Conservation (phyloP, 2,329 filamentous ascomycete species). For the Phaeophleospora eucalypticola region DNA sequence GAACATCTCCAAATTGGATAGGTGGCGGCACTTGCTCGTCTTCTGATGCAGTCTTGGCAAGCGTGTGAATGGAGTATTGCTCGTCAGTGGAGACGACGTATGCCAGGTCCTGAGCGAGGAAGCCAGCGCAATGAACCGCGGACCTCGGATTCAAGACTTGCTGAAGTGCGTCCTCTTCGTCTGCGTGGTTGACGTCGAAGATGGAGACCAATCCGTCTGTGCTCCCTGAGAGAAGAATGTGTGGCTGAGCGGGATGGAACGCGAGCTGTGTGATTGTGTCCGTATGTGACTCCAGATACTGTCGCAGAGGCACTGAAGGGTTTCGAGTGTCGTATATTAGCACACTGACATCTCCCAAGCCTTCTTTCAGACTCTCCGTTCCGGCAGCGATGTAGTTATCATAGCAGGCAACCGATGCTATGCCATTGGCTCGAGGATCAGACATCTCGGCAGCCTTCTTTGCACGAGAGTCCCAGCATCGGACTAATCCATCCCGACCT, state of each 20-base stretch:
- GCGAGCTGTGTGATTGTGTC: constrained; percentile 58
- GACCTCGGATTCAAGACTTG: constrained; percentile 75
- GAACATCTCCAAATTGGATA: constrained; percentile 65
- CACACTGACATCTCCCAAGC: constrained; percentile 37
- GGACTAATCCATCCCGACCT: constrained; percentile 65
- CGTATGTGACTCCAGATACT: constrained; percentile 46
- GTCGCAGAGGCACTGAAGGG: constrained; percentile 33
- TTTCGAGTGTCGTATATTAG: constrained; percentile 41
- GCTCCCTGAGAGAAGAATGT: constrained; percentile 68
- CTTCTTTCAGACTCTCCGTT: constrained; percentile 54
- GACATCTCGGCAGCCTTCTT: constrained; percentile 20
- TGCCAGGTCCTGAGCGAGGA: constrained; percentile 61
- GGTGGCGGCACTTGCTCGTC: constrained; percentile 45
- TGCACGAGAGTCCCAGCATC: constrained; percentile 24
- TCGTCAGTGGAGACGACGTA: constrained; percentile 76
- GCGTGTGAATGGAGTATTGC: constrained; percentile 67
- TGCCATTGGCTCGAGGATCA: constrained; percentile 48
- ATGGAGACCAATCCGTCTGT: constrained; percentile 77
- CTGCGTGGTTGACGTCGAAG: constrained; percentile 64
- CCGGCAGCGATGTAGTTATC: constrained; percentile 64
- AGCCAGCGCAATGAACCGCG: constrained; percentile 71
- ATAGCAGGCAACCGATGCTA: constrained; percentile 63
- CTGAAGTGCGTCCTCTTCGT: constrained; percentile 73
- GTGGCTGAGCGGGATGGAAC: constrained; percentile 46
- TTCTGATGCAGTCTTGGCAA: constrained; percentile 61